These are phyloP conservation scores for Scleromitrula shiraiana DNA, from an alignment of 2,329 filamentous ascomycete species.

Conservation along the genomic window DNA sequence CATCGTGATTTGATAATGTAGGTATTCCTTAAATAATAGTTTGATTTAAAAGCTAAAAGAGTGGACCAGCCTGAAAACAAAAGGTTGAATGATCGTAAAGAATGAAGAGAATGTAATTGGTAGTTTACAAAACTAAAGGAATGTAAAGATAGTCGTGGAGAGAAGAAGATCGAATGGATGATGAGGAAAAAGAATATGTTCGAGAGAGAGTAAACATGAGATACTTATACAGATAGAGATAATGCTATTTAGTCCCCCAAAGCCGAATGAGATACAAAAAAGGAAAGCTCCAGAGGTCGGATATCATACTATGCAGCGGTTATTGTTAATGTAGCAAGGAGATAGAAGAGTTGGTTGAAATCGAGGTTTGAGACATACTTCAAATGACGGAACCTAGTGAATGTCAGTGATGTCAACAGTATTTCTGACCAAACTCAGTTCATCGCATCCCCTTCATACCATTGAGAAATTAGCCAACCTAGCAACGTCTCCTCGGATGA, in stretches of 20 bases:
- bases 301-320: slow-evolving; percentile 6
- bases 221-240: not conserved
- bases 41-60: slow-evolving; percentile 13
- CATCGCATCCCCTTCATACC: not conserved
- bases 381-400: not conserved
- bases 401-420: not conserved
- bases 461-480: not conserved
- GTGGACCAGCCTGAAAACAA: slow-evolving; percentile 23
- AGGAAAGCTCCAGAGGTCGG: not conserved
- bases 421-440: not conserved
- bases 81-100: slow-evolving; percentile 18
- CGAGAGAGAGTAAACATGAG: not conserved
- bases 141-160: slow-evolving; percentile 13
- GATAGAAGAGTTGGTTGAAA: not conserved
- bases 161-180: slow-evolving; percentile 3
- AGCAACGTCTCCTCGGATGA: not conserved
- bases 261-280: too few relatives aligned
- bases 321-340: not conserved
- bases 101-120: slow-evolving; percentile 14
- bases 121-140: slow-evolving; percentile 29
- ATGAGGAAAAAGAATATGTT: not conserved
- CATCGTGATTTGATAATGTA: slow-evolving; percentile 16
- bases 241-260: not conserved
- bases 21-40: slow-evolving; percentile 4
- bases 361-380: slow-evolving; percentile 1